Conservation (phyloP, 257 asterid species). For the Linaria vulgaris region DNA sequence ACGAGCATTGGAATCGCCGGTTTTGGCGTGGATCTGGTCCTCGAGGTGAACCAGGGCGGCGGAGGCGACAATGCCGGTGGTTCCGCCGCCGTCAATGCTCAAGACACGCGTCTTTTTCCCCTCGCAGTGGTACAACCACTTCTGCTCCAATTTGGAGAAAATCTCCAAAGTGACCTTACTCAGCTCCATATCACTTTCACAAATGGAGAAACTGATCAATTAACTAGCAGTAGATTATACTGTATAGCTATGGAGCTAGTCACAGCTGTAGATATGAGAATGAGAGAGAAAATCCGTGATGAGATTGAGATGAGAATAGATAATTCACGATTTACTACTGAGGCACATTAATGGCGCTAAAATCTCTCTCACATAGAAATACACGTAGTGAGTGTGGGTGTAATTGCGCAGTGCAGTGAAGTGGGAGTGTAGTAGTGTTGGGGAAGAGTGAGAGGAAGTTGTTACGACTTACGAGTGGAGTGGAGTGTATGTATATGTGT, state of each 20-base stretch:
- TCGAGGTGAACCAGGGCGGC: conserved; percentile 70
- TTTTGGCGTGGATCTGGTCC: conserved; percentile 73
- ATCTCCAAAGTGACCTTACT: conserved; percentile 78
- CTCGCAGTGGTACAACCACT: conserved; percentile 80
- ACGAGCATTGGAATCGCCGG: conserved; percentile 63
- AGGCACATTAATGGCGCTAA: conserved; percentile 54
- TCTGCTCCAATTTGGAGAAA: conserved; percentile 86
- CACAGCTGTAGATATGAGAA: background rate
- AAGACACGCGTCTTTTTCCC: conserved; percentile 74
- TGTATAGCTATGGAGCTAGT: conserved; percentile 19
- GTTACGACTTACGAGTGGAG: no score
- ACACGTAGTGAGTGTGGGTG: conserved; percentile 28
- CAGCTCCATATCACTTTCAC: conserved; percentile 48
- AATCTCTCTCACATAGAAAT: conserved; percentile 20
- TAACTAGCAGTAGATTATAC: background rate
- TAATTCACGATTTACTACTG: conserved; percentile 58
- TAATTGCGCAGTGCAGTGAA: conserved; percentile 23
- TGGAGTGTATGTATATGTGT: no score
- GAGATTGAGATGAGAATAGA: no score
- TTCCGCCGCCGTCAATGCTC: conserved; percentile 86
- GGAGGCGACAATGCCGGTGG: conserved; percentile 57
- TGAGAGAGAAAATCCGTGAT: conserved; percentile 44
- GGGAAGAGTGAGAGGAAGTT: conserved; percentile 19
- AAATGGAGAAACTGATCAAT: background rate
- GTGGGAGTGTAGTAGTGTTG: conserved; percentile 19